Evolutionary conservation across 306 rosid species (phyloP).

Genomic region (Quercus berberidifolia): DNA sequence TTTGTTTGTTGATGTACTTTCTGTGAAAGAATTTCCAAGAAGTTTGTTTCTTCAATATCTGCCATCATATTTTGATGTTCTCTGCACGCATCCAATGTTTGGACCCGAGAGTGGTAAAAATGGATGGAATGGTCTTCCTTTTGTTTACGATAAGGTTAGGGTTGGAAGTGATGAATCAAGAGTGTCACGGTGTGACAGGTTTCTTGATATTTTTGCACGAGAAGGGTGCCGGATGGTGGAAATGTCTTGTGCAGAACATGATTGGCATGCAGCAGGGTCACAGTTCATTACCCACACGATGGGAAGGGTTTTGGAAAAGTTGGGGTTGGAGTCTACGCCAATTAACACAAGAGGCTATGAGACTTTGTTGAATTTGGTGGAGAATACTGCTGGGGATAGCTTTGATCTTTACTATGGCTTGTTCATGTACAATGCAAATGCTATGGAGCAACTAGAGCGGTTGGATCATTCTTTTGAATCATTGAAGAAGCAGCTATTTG

Average conservation of each 20-base stretch:
- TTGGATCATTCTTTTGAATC: constrained; percentile 63
- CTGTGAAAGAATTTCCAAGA: constrained; percentile 87
- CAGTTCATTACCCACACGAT: constrained; percentile 86
- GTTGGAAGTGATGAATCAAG: constrained; percentile 53
- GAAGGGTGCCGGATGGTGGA: constrained; percentile 93
- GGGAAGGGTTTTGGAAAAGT: constrained; percentile 72
- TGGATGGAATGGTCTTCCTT: constrained; percentile 73
- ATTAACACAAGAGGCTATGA: constrained; percentile 78
- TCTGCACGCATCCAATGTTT: constrained; percentile 95
- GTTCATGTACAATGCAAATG: constrained; percentile 81
- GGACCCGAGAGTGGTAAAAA: constrained; percentile 92
- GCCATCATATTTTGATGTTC: constrained; percentile 64
- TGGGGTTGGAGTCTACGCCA: constrained; percentile 65
- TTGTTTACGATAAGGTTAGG: constrained; percentile 77
- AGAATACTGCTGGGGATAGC: constrained; percentile 85
- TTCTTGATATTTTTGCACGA: constrained; percentile 69
- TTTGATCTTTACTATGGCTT: constrained; percentile 87
- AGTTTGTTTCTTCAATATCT: constrained; percentile 64
- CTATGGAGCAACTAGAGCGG: constrained; percentile 73
- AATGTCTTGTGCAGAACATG: constrained; percentile 92
- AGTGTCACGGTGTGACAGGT: constrained; percentile 52
- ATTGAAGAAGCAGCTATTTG: constrained; percentile 73
- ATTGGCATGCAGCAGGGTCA: constrained; percentile 81
- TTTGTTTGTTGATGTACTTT: constrained; percentile 88
- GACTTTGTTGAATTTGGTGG: constrained; percentile 75